A percentile compares a stretch with the other conserved stretches of the same genome.
phyloP scores from a whole-genome alignment of 345 rosid species.

The Eucalyptus regnans region DNA sequence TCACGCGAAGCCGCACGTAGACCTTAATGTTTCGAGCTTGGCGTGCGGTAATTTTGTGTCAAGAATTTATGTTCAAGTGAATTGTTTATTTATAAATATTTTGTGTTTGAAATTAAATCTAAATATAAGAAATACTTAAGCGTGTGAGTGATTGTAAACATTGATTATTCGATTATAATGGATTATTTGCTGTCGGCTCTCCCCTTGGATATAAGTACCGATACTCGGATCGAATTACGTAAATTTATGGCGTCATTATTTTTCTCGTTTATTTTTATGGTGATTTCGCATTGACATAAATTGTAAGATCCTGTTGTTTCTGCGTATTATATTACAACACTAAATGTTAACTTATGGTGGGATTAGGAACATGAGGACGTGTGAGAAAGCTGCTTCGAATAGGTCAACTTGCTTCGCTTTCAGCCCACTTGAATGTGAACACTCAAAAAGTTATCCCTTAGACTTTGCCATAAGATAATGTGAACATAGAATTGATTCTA shows the following conservation, averaged over 20 bases:
- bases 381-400: background rate
- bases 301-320: fast-evolving
- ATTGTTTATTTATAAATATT: fast-evolving
- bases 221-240: fast-evolving
- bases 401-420: background rate
- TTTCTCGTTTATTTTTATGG: fast-evolving
- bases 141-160: no score
- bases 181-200: fast-evolving
- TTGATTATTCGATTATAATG: fast-evolving
- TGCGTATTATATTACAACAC: no score
- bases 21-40: fast-evolving
- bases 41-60: fast-evolving
- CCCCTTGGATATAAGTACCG: fast-evolving
- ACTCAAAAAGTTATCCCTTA: background rate
- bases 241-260: fast-evolving
- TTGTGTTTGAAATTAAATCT: no score
- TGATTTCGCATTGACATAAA: no score
- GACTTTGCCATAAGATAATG: background rate
- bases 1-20: no score
- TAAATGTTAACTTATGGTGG: background rate
- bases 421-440: background rate
- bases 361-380: background rate
- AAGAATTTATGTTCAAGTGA: no score
- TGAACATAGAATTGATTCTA: background rate
- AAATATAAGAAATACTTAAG: fast-evolving